Conservation (phyloP, 306 rosid species). For the Sicyos baderoa region DNA sequence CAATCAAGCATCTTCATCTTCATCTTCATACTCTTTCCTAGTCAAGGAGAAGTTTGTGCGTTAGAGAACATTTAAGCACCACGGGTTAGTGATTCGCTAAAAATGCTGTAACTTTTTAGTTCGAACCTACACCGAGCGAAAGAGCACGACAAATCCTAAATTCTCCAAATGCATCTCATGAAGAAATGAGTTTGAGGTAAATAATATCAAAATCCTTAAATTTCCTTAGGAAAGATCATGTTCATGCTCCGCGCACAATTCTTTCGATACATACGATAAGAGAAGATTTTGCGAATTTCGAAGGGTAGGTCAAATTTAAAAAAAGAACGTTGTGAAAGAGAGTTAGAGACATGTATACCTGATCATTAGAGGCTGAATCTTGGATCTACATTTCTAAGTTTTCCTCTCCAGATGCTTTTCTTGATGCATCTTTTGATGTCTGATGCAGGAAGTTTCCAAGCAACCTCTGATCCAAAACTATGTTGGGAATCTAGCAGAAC, state of each 20-base stretch:
- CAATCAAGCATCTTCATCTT: slow-evolving; percentile 2
- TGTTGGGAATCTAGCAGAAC: slow-evolving; percentile 59
- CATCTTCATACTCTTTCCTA: neutral
- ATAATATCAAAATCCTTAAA: neutral
- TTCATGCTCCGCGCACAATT: neutral
- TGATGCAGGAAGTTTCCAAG: slow-evolving; percentile 66
- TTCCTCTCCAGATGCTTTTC: slow-evolving; percentile 5
- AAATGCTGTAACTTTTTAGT: neutral
- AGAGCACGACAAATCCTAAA: neutral
- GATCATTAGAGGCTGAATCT: neutral
- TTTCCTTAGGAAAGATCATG: neutral
- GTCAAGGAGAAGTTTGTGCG: neutral
- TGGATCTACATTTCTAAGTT: slow-evolving; percentile 20
- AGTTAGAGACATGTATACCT: neutral
- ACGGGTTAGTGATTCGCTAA: neutral
- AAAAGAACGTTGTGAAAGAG: neutral
- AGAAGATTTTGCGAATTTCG: neutral
- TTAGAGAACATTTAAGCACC: neutral
- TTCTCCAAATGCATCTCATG: neutral
- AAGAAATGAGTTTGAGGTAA: neutral
- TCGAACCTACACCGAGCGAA: neutral
- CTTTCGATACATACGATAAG: neutral
- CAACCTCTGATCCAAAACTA: slow-evolving; percentile 76
- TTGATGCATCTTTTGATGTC: slow-evolving; percentile 27
- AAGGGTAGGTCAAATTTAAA: neutral